Conservation (phyloP, 257 asterid species). For the Solanum dulcamara region DNA sequence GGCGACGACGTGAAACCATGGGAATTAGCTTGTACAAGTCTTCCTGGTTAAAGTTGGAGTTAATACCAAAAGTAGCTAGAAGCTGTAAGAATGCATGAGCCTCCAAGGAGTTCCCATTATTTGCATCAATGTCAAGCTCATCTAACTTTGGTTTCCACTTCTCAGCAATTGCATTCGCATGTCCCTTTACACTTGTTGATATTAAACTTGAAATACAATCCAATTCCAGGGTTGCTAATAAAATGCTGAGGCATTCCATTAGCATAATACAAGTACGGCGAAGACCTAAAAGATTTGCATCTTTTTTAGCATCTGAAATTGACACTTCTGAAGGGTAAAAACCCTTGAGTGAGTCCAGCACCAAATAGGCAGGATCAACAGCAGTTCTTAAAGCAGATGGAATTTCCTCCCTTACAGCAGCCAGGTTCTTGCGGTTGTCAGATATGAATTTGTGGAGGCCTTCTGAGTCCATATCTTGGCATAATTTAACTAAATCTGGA, state of each 20-base stretch:
- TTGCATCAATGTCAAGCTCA: constrained; percentile 82
- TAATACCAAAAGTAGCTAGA: constrained; percentile 82
- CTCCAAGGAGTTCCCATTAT: constrained; percentile 89
- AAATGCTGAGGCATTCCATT: constrained; percentile 88
- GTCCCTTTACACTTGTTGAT: constrained; percentile 51
- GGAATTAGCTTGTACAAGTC: constrained; percentile 74
- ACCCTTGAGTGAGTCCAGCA: constrained; percentile 81
- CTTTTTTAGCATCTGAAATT: constrained; percentile 67
- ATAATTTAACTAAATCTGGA: constrained; percentile 73
- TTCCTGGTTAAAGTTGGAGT: constrained; percentile 76
- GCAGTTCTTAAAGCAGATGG: constrained; percentile 80
- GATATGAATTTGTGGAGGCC: constrained; percentile 92
- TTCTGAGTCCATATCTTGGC: constrained; percentile 80
- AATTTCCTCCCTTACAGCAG: constrained; percentile 71
- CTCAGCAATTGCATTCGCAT: constrained; percentile 83
- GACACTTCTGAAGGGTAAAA: constrained; percentile 53
- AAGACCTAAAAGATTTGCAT: constrained; percentile 71
- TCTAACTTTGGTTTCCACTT: constrained; percentile 92
- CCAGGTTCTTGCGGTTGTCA: constrained; percentile 87
- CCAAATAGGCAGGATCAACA: constrained; percentile 60
- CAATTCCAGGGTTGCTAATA: constrained; percentile 28
- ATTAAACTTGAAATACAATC: constrained; percentile 29
- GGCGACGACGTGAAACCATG: constrained; percentile 98
- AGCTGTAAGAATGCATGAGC: constrained; percentile 98
- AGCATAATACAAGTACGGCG: constrained; percentile 95